Conservation (phyloP, 805 yeast species). For the Wickerhamiella domercqiae region DNA sequence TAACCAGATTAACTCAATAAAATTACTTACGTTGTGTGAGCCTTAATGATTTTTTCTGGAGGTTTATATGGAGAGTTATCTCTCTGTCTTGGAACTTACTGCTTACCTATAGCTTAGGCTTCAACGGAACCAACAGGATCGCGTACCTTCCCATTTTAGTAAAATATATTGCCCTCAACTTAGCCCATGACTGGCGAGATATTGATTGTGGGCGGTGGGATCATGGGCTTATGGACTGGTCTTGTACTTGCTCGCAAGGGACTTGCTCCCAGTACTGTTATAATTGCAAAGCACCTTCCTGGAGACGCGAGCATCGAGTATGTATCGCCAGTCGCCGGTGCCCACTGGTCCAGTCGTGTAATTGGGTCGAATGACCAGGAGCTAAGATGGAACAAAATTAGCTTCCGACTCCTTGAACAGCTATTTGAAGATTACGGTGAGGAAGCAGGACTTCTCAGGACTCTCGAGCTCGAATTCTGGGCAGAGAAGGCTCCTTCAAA, state of each 20-base stretch:
- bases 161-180: too few relatives aligned
- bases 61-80: too few relatives aligned
- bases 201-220: slow-evolving; percentile 39
- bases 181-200: slow-evolving; percentile 3
- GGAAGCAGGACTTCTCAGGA: slow-evolving; percentile 37
- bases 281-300: slow-evolving; percentile 54
- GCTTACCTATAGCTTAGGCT: too few relatives aligned
- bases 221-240: slow-evolving; percentile 51
- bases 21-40: too few relatives aligned
- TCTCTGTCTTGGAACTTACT: too few relatives aligned
- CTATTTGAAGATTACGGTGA: slow-evolving; percentile 34
- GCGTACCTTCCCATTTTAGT: too few relatives aligned
- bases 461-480: slow-evolving; percentile 45
- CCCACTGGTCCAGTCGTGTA: slow-evolving; percentile 39
- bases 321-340: slow-evolving; percentile 74
- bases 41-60: too few relatives aligned
- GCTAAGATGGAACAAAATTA: slow-evolving; percentile 22
- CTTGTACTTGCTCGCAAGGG: slow-evolving; percentile 32
- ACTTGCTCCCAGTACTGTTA: slow-evolving; percentile 31
- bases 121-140: too few relatives aligned
- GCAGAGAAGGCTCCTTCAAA: slow-evolving; percentile 33
- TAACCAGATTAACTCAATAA: too few relatives aligned
- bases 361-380: slow-evolving; percentile 41
- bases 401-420: slow-evolving; percentile 2
- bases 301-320: slow-evolving; percentile 64